Evolutionary conservation across 345 rosid species (phyloP).

Genomic region (Hibiscus mutabilis): DNA sequence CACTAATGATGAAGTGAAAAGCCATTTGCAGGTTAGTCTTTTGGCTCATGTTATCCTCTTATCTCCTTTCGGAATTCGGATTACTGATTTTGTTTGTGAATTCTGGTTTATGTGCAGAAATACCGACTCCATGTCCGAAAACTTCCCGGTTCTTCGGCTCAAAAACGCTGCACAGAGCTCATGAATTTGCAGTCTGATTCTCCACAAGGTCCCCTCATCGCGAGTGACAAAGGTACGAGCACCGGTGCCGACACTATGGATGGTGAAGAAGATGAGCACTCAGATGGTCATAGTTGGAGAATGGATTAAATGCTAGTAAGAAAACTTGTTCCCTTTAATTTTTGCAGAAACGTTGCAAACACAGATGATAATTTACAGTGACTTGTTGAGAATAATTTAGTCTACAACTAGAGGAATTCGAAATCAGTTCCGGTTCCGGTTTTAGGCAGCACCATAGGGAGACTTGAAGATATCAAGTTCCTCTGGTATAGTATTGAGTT

Average conservation of each 20-base stretch:
- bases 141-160: slow-evolving; percentile 28
- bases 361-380: slow-evolving; percentile 1
- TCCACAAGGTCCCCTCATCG: slow-evolving; percentile 50
- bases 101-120: slow-evolving; percentile 40
- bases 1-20: slow-evolving; percentile 86
- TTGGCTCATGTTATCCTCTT: neutral
- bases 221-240: slow-evolving; percentile 22
- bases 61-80: neutral
- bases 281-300: slow-evolving; percentile 43
- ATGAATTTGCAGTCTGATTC: slow-evolving; percentile 50
- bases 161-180: slow-evolving; percentile 21
- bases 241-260: slow-evolving; percentile 39
- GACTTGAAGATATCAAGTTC: neutral
- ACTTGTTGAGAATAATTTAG: neutral
- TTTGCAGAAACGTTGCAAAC: slow-evolving; percentile 9
- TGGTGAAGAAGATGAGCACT: slow-evolving; percentile 41
- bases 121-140: slow-evolving; percentile 67
- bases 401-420: neutral
- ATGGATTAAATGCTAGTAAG: neutral
- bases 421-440: neutral
- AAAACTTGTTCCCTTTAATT: slow-evolving; percentile 1
- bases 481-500: neutral
- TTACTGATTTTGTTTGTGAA: neutral
- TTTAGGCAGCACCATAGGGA: neutral
- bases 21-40: slow-evolving; percentile 73